phyloP scores from a whole-genome alignment of 495 filamentous ascomycete species.

The Saxispiralis lemnorum region DNA sequence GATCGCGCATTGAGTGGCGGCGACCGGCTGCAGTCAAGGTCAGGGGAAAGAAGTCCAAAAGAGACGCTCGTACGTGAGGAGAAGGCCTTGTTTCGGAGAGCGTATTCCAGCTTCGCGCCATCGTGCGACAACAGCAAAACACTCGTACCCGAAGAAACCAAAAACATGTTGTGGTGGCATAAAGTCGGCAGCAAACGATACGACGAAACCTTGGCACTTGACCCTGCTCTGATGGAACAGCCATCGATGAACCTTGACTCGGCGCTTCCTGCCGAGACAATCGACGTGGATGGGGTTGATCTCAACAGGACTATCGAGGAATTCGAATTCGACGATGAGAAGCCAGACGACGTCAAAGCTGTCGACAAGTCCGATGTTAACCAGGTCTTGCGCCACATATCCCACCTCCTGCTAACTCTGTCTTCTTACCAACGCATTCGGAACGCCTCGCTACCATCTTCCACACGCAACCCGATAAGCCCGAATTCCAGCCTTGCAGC shows the following conservation, averaged over 20 bases:
- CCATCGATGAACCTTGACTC: neutral
- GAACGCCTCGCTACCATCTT: conserved; percentile 36
- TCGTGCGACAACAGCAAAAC: conserved; percentile 61
- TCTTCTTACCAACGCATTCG: conserved; percentile 75
- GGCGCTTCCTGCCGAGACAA: no score
- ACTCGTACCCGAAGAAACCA: conserved; percentile 49
- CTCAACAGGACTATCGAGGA: conserved; percentile 4
- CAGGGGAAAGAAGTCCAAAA: neutral
- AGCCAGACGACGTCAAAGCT: conserved; percentile 25
- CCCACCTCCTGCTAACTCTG: conserved; percentile 67
- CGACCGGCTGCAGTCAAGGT: conserved; percentile 27
- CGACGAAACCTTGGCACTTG: conserved; percentile 32
- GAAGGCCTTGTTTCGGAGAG: conserved; percentile 59
- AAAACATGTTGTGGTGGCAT: conserved; percentile 76
- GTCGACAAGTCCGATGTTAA: conserved; percentile 39
- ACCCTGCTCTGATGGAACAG: conserved; percentile 28
- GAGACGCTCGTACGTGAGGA: conserved; percentile 42
- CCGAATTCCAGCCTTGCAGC: conserved; percentile 23
- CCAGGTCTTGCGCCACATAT: conserved; percentile 57
- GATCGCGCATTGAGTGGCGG: conserved; percentile 54
- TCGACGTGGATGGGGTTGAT: no score
- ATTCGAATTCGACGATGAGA: conserved; percentile 24
- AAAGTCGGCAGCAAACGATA: conserved; percentile 47
- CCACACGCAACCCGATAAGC: conserved; percentile 23
- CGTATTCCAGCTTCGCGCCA: conserved; percentile 78